Base-by-base conservation (phyloP, 2,329 filamentous ascomycete species). In the Microcyclosporella mali region DNA sequence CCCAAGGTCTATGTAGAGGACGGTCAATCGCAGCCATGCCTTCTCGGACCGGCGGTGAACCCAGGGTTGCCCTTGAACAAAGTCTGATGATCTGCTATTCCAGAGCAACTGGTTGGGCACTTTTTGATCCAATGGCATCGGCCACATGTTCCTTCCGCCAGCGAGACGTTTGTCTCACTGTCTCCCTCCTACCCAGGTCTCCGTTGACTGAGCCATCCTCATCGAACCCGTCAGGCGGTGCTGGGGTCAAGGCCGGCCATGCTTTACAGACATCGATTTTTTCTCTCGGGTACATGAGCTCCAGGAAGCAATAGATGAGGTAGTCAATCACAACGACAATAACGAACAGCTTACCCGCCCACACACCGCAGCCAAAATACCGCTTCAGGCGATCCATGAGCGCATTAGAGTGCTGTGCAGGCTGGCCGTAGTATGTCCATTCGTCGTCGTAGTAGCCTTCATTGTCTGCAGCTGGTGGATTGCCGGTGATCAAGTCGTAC, bases 311-410 rank as follows among this genome's bases (percentile, higher is more conserved):
- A 57, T 88, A 95, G 40, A 98, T 76, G 37, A 98, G 68, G 58
- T 95, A 98, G 66, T 98, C 92, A 39, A 98, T 83, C 44, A 97
- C 81, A 9, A 89, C 89, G 52, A 90, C 95, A 1, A 98, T 72
- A 58, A 92, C 95, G 60, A 98, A 98, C 7, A 98, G 72, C 67
- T 98, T 98, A 28, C 92, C 92, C 0, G 92, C 92, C 92, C 92
- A 98, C 37, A 97, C 90, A 27, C 92, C 92, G 61, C 94, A 98
- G 7, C 92, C 92, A 60, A 95, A 98, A 66, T 98, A 98, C 46
- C 92, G 74, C 68, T 98, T 98, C 15, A 98, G 69, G 15, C 92
- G 79, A 62, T 98, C 92, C 51, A 98, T 95, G 33, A 98, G 76
- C 4, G 90, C 86, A 60, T 95, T 94, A 56, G 87, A 90, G 56